Conservation (phyloP, 371 early-diverging fungal species). For the Mucor piriformis region DNA sequence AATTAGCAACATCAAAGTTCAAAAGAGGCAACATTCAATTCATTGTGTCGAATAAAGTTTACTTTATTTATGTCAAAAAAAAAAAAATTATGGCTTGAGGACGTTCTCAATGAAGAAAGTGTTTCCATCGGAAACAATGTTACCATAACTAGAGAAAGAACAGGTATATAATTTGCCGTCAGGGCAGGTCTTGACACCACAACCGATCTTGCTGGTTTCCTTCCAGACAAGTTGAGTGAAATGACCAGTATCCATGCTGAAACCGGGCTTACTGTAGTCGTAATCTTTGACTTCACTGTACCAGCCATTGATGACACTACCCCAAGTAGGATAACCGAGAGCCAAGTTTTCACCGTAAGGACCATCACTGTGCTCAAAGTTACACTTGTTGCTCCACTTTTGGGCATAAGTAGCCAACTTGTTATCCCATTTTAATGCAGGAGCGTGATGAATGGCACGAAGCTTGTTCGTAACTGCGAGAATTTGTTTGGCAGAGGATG, state of each 20-base stretch:
- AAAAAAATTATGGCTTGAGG: conserved; percentile 25
- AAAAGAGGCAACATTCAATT: neutral
- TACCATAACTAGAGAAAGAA: conserved; percentile 50
- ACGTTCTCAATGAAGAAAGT: conserved; percentile 46
- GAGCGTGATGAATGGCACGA: conserved; percentile 48
- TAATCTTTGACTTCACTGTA: conserved; percentile 45
- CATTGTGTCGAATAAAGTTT: no score
- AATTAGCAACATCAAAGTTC: neutral
- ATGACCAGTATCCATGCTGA: conserved; percentile 44
- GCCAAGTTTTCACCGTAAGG: conserved; percentile 50
- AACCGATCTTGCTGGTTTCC: conserved; percentile 49
- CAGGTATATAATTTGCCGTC: conserved; percentile 49
- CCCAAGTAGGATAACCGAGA: conserved; percentile 33
- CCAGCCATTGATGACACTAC: conserved; percentile 34
- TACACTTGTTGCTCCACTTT: conserved; percentile 47
- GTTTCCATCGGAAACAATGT: conserved; percentile 35
- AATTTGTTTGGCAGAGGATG: conserved; percentile 10
- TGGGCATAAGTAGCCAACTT: conserved; percentile 50
- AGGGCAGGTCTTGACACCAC: conserved; percentile 51
- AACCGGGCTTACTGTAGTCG: conserved; percentile 39
- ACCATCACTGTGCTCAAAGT: conserved; percentile 41
- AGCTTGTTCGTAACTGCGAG: conserved; percentile 48
- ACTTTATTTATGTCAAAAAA: no score
- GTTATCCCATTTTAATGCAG: conserved; percentile 48
- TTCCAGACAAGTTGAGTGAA: conserved; percentile 63